Evolutionary conservation across 495 filamentous ascomycete genomes (phyloP).

Genomic region (Hypoxylon trugodes): DNA sequence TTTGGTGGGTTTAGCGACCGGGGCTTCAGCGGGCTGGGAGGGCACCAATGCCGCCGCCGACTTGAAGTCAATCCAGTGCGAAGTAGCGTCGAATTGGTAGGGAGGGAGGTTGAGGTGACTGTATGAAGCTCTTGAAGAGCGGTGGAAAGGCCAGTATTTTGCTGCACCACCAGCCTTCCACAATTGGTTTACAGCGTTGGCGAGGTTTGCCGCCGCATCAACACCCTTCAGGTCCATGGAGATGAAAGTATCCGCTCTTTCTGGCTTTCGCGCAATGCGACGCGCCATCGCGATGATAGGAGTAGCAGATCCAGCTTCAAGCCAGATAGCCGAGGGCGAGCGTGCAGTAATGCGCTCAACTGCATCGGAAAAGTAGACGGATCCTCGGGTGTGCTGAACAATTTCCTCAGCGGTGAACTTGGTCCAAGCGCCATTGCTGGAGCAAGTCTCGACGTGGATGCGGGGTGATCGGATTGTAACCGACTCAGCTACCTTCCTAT

Average conservation of each 20-base stretch:
- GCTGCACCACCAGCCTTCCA: background rate
- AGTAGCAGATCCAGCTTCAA: slow-evolving; percentile 1
- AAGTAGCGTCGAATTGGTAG: slow-evolving; percentile 2
- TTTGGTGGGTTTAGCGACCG: background rate
- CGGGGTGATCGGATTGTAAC: slow-evolving; percentile 1
- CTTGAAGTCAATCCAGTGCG: slow-evolving; percentile 3
- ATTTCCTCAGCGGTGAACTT: background rate
- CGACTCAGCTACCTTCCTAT: background rate
- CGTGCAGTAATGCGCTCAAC: slow-evolving; percentile 6
- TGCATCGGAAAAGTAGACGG: background rate
- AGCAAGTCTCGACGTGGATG: background rate
- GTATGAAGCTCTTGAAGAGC: background rate
- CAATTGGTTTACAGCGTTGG: background rate
- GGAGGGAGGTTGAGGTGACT: background rate
- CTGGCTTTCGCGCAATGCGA: background rate
- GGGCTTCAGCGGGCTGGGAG: too few relatives aligned
- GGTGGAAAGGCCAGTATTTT: slow-evolving; percentile 1
- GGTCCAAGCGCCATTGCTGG: background rate
- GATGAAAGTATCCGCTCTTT: background rate
- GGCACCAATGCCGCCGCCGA: background rate
- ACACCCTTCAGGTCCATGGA: background rate
- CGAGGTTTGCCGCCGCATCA: background rate
- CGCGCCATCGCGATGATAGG: slow-evolving; percentile 1
- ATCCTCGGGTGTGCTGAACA: background rate
- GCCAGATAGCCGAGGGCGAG: background rate